Percentiles rank a stretch among this genome's conserved stretches.
Conservation (phyloP, 2,329 filamentous ascomycete genomes). For the Pestalotiopsis sp. region DNA sequence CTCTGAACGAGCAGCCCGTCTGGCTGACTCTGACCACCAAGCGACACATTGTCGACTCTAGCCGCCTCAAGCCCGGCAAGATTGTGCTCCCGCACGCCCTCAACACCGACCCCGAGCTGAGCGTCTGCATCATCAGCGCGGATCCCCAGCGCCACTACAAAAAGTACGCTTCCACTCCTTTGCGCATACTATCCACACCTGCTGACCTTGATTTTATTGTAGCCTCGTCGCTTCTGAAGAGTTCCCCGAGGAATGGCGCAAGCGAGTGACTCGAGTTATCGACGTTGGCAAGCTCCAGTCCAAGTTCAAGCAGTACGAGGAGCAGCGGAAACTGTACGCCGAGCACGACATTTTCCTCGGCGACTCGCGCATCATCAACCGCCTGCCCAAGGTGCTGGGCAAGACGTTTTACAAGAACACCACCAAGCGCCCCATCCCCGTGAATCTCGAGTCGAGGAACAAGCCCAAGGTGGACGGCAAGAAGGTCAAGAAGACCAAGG, state of each 20-base stretch:
- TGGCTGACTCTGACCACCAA: slow-evolving; percentile 68
- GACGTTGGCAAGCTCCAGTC: slow-evolving; percentile 77
- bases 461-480: slow-evolving; percentile 61
- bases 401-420: slow-evolving; percentile 91
- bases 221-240: slow-evolving; percentile 76
- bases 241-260: slow-evolving; percentile 68
- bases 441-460: slow-evolving; percentile 67
- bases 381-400: slow-evolving; percentile 77
- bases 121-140: slow-evolving; percentile 81
- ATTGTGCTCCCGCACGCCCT: slow-evolving; percentile 78
- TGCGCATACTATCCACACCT: neutral
- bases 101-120: slow-evolving; percentile 54
- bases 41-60: slow-evolving; percentile 70
- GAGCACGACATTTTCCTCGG: slow-evolving; percentile 95
- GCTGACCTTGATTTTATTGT: neutral
- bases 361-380: slow-evolving; percentile 80
- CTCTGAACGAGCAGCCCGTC: slow-evolving; percentile 53
- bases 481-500: slow-evolving; percentile 59
- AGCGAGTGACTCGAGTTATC: slow-evolving; percentile 75
- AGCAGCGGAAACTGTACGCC: slow-evolving; percentile 76
- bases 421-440: slow-evolving; percentile 83
- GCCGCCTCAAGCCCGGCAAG: slow-evolving; percentile 81
- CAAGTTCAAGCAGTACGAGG: slow-evolving; percentile 89
- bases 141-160: slow-evolving; percentile 78
- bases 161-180: slow-evolving; percentile 20